Evolutionary conservation across 2,329 filamentous ascomycete species (phyloP), one percentile per base, ranked within the genome.

Genomic region (Cladophialophora yegresii): DNA sequence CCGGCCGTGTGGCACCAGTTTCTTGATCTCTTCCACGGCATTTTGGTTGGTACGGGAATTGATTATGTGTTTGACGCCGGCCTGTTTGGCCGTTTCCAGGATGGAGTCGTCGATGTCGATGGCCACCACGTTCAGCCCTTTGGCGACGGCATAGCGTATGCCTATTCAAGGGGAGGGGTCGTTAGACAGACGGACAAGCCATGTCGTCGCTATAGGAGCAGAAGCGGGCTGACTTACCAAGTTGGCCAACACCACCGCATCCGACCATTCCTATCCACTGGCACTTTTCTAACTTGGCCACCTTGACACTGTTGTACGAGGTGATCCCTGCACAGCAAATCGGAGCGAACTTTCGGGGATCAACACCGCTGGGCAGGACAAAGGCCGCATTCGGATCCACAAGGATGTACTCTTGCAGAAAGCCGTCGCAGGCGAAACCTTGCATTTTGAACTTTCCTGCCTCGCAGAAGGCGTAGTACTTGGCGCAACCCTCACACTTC

Each of bases 81-180:
- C 73, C 43, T 75, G 74, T 56, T 72, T 77, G 9, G 75, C 73
- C 64, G 77, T 74, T 22, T 75, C 72, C 1, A 81, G 76, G 57
- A 78, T 77, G 3, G 72, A 72, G 61, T 82, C 77, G 58, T 78
- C 78, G 57, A 61, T 54, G 22, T 61, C 58, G 47, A 61, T 61
- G 20, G 26, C 58, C 22, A 61, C 54, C 49, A 61, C 58, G 5
- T 55, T 54, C 28, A 61, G 32, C 47, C 30, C 69, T 53, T 70
- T 54, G 1, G 68, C 68, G 50, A 71, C 72, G 9, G 70, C 69
- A 63, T 79, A 72, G 53, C 71, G 70, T 10, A 70, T 23, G n/a
- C 22, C 51, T 54, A 30, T 2, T 28, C 45, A 23, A 49, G 16
- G 45, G 4, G 16, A 49, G 45, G 10, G 45, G 45, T 49, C 30